Evolutionary conservation across 2,329 filamentous ascomycete genomes (phyloP), one percentile per base, ranked within the genome.

Genomic region (Trichocomaceae sp.): DNA sequence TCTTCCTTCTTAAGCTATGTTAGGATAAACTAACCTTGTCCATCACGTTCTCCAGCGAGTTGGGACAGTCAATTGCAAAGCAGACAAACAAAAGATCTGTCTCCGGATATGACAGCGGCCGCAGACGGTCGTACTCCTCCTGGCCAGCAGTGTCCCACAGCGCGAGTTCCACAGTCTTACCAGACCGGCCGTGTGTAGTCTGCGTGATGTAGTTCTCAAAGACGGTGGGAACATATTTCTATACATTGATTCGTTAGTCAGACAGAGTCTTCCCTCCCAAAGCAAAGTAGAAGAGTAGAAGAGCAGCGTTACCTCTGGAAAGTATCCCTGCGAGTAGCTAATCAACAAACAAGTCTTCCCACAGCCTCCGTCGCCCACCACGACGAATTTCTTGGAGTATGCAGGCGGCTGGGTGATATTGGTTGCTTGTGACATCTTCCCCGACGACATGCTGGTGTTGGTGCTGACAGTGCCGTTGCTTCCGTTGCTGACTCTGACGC

Each of bases 181-280:
- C 91, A 12, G 87, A 88, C 45, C 85, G 83, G 61, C 85, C 83
- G 75, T 99, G 93, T 57, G 85, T 87, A 55, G 92, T 95, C 72
- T 96, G 92, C 53, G 93, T 96, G 76, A 99, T 97, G 82, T 99
- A 99, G 79, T 99, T 99, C 70, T 99, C 93, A 72, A 99, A 99
- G 51, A 99, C 93, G 2, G 93, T 99, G 3, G 93, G 93, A 41
- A 99, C 93, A 67, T 99, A 99, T 97, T 96, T 97, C 93, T 99
- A 39, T 22, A 1, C 12, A 12, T 5, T 10, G 23, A 12, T 5
- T 10, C 33, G 1, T 29, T 55, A 17, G 54, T 33, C 17, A 37
- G n/a, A n/a, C n/a, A n/a, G n/a, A n/a, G 7, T 29, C 26, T 29
- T 10, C 26, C 37, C 41, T 13, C 2, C 9, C 17, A 10, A 50